These are phyloP conservation scores for Diaporthe humulicola DNA, from an alignment of 2,329 filamentous ascomycete genomes.

Conservation along the genomic window DNA sequence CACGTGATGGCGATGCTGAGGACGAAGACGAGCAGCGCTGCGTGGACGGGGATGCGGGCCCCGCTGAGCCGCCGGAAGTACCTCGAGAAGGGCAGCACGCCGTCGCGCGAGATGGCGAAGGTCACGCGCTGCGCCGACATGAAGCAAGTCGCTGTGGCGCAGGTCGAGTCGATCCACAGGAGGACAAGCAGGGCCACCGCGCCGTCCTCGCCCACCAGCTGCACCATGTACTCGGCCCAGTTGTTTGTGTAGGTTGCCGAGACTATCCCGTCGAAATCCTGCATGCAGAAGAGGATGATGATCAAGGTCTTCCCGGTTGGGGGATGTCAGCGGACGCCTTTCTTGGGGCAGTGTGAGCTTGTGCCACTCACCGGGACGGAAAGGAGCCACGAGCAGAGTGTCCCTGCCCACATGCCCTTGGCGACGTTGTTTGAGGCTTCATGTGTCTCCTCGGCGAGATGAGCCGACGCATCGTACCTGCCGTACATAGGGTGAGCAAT, in stretches of 20 bases:
- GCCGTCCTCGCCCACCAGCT: slow-evolving; percentile 51
- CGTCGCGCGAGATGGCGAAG: slow-evolving; percentile 55
- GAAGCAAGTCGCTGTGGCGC: slow-evolving; percentile 53
- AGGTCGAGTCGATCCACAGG: slow-evolving; percentile 54
- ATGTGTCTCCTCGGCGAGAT: slow-evolving; percentile 54
- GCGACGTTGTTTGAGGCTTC: slow-evolving; percentile 52
- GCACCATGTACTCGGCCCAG: slow-evolving; percentile 55
- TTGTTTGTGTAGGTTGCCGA: slow-evolving; percentile 52
- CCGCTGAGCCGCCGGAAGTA: slow-evolving; percentile 51
- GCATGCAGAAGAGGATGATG: slow-evolving; percentile 55
- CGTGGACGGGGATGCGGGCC: slow-evolving; percentile 52
- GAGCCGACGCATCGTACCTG: slow-evolving; percentile 50
- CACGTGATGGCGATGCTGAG: slow-evolving; percentile 51
- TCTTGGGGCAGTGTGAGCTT: background rate
- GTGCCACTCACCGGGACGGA: slow-evolving; percentile 48
- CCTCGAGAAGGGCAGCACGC: slow-evolving; percentile 52
- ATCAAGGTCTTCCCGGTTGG: slow-evolving; percentile 47
- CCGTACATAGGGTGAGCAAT: background rate
- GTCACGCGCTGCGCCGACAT: slow-evolving; percentile 56
- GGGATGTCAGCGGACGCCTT: background rate
- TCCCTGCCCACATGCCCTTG: slow-evolving; percentile 55
- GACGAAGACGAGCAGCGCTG: slow-evolving; percentile 49
- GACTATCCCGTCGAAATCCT: slow-evolving; percentile 55
- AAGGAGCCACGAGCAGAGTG: slow-evolving; percentile 51
- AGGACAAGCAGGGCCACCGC: slow-evolving; percentile 52